Evolutionary conservation across 768 basidiomycete genomes (phyloP).

Genomic region (Mycena rosella): DNA sequence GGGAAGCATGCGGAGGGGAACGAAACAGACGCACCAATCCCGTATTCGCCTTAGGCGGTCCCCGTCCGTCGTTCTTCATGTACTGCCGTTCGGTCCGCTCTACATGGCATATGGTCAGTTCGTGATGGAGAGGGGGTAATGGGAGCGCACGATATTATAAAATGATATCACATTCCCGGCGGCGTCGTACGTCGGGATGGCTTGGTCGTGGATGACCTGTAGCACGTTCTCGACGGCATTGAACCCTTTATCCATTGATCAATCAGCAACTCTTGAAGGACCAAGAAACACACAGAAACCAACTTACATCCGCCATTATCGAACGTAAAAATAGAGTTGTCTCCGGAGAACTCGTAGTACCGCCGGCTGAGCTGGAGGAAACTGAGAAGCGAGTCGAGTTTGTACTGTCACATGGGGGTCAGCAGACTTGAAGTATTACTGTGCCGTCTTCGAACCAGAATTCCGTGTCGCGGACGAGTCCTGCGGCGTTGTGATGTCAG

Average conservation of each 20-base stretch:
- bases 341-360: conserved; percentile 63
- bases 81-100: conserved; percentile 38
- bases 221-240: conserved; percentile 28
- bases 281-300: too few species aligned
- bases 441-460: too few species aligned
- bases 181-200: conserved; percentile 23
- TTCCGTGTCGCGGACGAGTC: too few species aligned
- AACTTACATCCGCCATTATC: conserved; percentile 56
- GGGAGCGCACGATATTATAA: conserved; percentile 31
- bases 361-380: conserved; percentile 67
- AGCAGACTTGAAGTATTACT: too few species aligned
- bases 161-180: conserved; percentile 29
- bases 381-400: conserved; percentile 65
- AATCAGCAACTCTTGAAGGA: too few species aligned
- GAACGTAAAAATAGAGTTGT: conserved; percentile 58
- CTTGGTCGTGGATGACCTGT: conserved; percentile 32
- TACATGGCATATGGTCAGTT: too few species aligned
- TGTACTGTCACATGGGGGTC: too few species aligned
- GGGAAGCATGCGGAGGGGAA: too few species aligned
- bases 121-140: too few species aligned
- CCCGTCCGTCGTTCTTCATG: conserved; percentile 35
- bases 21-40: conserved; percentile 20
- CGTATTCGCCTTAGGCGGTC: conserved; percentile 31
- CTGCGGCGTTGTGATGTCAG: too few species aligned
- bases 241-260: conserved; percentile 26